Evolutionary conservation across 2,329 filamentous ascomycete species (phyloP).

Genomic region (Corynespora cassiicola): DNA sequence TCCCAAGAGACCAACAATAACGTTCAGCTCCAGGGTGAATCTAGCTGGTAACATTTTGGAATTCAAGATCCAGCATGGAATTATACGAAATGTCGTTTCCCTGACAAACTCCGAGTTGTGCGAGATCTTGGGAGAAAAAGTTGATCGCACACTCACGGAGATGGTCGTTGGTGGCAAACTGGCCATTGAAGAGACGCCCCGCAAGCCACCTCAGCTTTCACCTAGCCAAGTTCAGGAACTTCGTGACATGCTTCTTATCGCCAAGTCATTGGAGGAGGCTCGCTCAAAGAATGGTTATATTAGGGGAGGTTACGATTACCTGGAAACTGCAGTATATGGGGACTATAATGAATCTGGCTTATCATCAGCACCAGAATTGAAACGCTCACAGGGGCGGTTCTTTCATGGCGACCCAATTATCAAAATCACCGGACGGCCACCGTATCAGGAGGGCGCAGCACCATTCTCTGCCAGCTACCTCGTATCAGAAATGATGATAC

Average conservation of each 20-base stretch:
- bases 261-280: conserved; percentile 34
- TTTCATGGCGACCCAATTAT: conserved; percentile 55
- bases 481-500: conserved; percentile 58
- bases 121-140: conserved; percentile 43
- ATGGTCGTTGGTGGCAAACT: conserved; percentile 35
- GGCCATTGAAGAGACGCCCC: conserved; percentile 3
- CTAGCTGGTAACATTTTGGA: conserved; percentile 60
- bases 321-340: too few species aligned
- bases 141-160: conserved; percentile 17
- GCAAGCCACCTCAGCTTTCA: conserved; percentile 19
- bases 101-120: conserved; percentile 55
- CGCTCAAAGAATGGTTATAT: too few species aligned
- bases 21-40: conserved; percentile 65
- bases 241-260: conserved; percentile 41
- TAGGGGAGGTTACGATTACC: too few species aligned
- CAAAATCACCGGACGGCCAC: conserved; percentile 29
- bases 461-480: conserved; percentile 36
- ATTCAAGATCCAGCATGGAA: conserved; percentile 60
- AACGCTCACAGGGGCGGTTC: too few species aligned
- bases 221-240: conserved; percentile 40
- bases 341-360: too few species aligned
- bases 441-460: too few species aligned
- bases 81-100: conserved; percentile 60
- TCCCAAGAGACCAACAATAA: conserved; percentile 62
- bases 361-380: too few species aligned